Evolutionary conservation across 192 early-diverging fungal genomes (phyloP).

Genomic region (Coemansia sp.): DNA sequence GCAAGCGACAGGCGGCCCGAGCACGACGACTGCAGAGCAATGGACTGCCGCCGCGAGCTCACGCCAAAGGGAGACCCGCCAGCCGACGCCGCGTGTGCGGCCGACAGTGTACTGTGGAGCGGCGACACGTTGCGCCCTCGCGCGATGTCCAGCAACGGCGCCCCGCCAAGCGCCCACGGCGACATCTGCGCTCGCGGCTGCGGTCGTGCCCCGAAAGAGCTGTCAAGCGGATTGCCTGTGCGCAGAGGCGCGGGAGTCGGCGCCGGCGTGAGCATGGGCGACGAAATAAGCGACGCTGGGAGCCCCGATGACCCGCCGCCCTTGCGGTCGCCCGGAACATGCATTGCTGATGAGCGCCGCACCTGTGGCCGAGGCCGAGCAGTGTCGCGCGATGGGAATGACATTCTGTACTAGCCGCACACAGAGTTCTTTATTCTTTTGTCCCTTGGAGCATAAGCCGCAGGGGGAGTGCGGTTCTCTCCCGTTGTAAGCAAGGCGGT

Average conservation of each 20-base stretch:
- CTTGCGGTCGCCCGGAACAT: too few species aligned
- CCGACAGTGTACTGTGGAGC: neutral
- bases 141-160: neutral
- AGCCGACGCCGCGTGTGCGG: neutral
- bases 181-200: conserved; percentile 2
- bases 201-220: neutral
- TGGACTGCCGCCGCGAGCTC: conserved; percentile 33
- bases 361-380: too few species aligned
- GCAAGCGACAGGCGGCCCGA: conserved; percentile 20
- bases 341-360: neutral
- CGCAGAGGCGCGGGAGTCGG: conserved; percentile 16
- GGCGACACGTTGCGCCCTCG: conserved; percentile 4
- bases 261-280: conserved; percentile 19
- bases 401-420: too few species aligned
- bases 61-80: conserved; percentile 8
- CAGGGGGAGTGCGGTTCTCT: too few species aligned
- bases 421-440: too few species aligned
- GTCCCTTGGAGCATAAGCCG: too few species aligned
- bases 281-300: too few species aligned
- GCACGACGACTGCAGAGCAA: conserved; percentile 39
- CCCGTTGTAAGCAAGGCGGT: too few species aligned
- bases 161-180: neutral
- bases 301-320: too few species aligned
- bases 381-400: too few species aligned
- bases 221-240: neutral